Conservation (phyloP, 2,329 filamentous ascomycete species). For the Aureobasidium namibiae region DNA sequence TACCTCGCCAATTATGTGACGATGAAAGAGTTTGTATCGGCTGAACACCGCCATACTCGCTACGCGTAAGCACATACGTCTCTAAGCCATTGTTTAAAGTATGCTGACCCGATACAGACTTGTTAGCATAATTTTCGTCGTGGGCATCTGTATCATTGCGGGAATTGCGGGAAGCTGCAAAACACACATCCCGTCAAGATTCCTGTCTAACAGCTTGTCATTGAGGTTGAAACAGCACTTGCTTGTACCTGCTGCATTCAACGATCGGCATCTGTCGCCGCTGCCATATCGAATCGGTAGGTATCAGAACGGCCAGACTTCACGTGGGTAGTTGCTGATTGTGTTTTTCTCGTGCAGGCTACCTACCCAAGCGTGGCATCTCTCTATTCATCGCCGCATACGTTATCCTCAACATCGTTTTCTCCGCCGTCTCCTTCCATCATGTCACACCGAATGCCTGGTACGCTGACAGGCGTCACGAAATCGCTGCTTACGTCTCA, state of each 20-base stretch:
- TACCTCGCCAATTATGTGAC: slow-evolving; percentile 24
- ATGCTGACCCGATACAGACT: slow-evolving; percentile 13
- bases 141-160: slow-evolving; percentile 13
- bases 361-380: slow-evolving; percentile 21
- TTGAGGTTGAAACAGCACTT: background rate
- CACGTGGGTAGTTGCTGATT: background rate
- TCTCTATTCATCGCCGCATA: slow-evolving; percentile 24
- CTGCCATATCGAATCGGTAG: background rate
- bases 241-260: background rate
- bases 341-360: background rate
- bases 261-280: background rate
- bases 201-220: background rate
- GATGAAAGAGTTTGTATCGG: slow-evolving; percentile 22
- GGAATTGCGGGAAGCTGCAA: slow-evolving; percentile 12
- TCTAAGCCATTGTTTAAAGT: fast-evolving
- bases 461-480: slow-evolving; percentile 17
- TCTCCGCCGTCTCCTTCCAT: slow-evolving; percentile 21
- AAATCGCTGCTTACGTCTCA: slow-evolving; percentile 30
- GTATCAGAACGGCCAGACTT: background rate
- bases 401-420: slow-evolving; percentile 24
- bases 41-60: slow-evolving; percentile 24
- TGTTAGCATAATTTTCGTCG: slow-evolving; percentile 17
- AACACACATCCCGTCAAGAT: background rate
- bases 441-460: slow-evolving; percentile 21
- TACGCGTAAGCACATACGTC: slow-evolving; percentile 23